Percentiles rank a stretch among this genome's conserved stretches.
These are phyloP conservation scores for Dichotomopilus funicola DNA, from an alignment of 2,329 filamentous ascomycete genomes.

Conservation along the genomic window DNA sequence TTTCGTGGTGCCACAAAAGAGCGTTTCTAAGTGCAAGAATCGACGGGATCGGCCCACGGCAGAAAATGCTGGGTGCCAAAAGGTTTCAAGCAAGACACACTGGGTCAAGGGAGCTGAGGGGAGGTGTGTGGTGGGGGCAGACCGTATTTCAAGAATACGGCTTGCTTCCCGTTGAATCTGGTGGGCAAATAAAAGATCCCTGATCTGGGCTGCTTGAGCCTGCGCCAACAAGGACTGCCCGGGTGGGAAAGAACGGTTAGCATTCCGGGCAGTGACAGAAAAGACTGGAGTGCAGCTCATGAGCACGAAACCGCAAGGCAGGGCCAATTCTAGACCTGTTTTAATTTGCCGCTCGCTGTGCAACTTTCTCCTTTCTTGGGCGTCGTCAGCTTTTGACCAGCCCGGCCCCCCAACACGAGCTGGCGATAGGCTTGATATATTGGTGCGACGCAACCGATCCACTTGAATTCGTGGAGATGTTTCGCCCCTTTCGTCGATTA, in stretches of 20 bases:
- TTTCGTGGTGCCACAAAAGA: constrained; percentile 9
- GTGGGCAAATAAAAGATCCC: background rate
- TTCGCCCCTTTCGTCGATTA: background rate
- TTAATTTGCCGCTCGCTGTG: constrained; percentile 14
- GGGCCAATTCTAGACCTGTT: constrained; percentile 1
- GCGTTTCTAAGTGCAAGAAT: constrained; percentile 7
- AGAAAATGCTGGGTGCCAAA: background rate
- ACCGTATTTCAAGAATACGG: constrained; percentile 16
- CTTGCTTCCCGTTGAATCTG: constrained; percentile 17
- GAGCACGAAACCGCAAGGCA: constrained; percentile 8
- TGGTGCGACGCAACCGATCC: constrained; percentile 10
- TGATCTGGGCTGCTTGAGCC: no score
- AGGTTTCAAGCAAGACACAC: constrained; percentile 14
- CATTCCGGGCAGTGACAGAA: no score
- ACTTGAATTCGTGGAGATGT: background rate
- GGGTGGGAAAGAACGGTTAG: no score
- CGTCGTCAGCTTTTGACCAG: constrained; percentile 9
- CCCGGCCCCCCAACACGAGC: constrained; percentile 7
- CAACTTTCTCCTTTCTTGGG: background rate
- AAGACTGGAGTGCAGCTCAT: no score
- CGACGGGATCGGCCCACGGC: constrained; percentile 1
- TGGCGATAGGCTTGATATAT: background rate
- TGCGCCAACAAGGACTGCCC: no score
- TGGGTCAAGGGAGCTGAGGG: background rate
- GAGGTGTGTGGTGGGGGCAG: constrained; percentile 7